These are phyloP conservation scores for Erythrobasidium hasegawianum DNA, from an alignment of 1,284 basidiomycete genomes.

Conservation along the genomic window DNA sequence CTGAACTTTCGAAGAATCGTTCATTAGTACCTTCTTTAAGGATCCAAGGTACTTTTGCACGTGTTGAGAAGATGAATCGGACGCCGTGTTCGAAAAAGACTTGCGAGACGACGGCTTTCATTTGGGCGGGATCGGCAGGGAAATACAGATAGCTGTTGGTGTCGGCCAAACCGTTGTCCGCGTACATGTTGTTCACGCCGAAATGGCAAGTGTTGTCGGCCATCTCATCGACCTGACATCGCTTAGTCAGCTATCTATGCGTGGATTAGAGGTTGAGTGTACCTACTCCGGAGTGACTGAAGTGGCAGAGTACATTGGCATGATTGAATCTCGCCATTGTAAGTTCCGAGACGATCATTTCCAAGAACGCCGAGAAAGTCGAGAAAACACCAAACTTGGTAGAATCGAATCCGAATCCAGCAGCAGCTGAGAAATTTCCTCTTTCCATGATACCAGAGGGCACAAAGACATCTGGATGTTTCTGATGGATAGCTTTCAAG, in stretches of 20 bases:
- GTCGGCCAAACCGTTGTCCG: constrained; percentile 76
- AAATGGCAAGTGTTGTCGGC: constrained; percentile 67
- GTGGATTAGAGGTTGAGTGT: no score
- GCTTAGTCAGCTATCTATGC: no score
- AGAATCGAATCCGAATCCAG: constrained; percentile 65
- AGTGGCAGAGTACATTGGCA: constrained; percentile 78
- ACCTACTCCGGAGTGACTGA: constrained; percentile 68
- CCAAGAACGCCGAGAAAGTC: constrained; percentile 80
- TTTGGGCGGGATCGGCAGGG: constrained; percentile 74
- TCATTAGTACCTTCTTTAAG: constrained; percentile 68
- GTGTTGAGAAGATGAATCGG: constrained; percentile 78
- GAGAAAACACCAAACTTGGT: constrained; percentile 58
- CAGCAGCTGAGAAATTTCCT: constrained; percentile 75
- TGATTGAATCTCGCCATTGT: constrained; percentile 84
- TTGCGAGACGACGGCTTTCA: constrained; percentile 67
- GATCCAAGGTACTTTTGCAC: constrained; percentile 78
- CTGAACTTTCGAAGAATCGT: constrained; percentile 60
- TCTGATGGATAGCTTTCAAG: constrained; percentile 75
- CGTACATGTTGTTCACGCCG: constrained; percentile 73
- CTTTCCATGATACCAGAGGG: constrained; percentile 79
- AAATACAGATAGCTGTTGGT: constrained; percentile 74
- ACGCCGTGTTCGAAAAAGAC: constrained; percentile 76
- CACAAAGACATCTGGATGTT: constrained; percentile 78
- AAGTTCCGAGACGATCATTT: constrained; percentile 79
- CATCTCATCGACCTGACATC: constrained; percentile 60